Percentiles rank a stretch among this genome's conserved stretches.
Evolutionary conservation across 2,329 filamentous ascomycete genomes (phyloP).

Genomic region (Sarocladiaceae sp.): DNA sequence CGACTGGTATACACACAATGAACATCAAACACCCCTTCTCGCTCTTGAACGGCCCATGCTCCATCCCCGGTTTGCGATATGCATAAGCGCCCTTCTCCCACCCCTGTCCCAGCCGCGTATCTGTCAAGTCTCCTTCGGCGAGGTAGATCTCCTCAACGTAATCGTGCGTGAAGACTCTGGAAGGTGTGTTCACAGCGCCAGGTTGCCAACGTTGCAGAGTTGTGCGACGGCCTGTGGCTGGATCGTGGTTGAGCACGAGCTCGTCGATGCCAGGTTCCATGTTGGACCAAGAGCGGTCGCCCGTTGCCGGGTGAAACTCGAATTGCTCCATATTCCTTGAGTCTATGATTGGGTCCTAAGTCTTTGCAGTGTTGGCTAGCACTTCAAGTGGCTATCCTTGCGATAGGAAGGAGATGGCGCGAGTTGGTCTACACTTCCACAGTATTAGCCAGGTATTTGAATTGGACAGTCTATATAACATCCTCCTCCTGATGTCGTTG

Average conservation of each 20-base stretch:
- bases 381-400: no score
- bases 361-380: no score
- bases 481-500: no score
- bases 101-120: conserved; percentile 22
- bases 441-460: no score
- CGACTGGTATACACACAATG: conserved; percentile 20
- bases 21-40: conserved; percentile 31
- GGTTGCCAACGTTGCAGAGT: conserved; percentile 32
- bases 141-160: conserved; percentile 35
- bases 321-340: conserved; percentile 20
- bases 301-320: conserved; percentile 21
- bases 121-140: conserved; percentile 29
- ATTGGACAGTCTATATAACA: no score
- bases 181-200: conserved; percentile 20
- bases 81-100: conserved; percentile 33
- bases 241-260: conserved; percentile 29
- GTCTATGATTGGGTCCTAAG: no score
- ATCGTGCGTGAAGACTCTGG: conserved; percentile 27
- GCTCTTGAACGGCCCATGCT: conserved; percentile 32
- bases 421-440: no score
- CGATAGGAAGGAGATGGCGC: no score
- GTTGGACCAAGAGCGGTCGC: conserved; percentile 18
- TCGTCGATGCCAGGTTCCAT: conserved; percentile 30
- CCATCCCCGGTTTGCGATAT: conserved; percentile 34
- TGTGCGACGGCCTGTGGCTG: conserved; percentile 21